These are phyloP conservation scores for Elongisporangium senticosum DNA, from an alignment of 352 stramenopile species.

Conservation along the genomic window DNA sequence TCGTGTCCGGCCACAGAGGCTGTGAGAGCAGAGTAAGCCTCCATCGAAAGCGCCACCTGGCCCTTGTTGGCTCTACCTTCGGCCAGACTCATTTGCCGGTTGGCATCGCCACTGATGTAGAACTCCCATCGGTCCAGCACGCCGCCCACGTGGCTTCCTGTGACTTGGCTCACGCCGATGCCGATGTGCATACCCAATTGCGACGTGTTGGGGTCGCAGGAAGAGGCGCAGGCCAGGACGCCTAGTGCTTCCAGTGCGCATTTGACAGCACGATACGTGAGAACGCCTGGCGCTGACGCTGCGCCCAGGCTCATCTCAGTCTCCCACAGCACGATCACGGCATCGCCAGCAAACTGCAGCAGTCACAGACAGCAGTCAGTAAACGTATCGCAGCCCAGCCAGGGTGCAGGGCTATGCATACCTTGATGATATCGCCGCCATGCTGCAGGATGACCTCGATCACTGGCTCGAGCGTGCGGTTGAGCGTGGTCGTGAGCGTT, in stretches of 20 bases:
- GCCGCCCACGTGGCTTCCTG: slow-evolving; percentile 77
- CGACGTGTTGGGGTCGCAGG: slow-evolving; percentile 1
- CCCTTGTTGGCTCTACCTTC: slow-evolving; percentile 66
- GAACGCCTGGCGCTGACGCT: slow-evolving; percentile 32
- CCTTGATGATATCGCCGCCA: slow-evolving; percentile 75
- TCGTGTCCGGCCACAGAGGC: background rate
- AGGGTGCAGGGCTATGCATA: background rate
- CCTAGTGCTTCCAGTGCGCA: slow-evolving; percentile 46
- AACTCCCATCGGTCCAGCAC: slow-evolving; percentile 85
- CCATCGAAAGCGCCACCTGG: slow-evolving; percentile 63
- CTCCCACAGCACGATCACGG: slow-evolving; percentile 77
- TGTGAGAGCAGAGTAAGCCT: slow-evolving; percentile 35
- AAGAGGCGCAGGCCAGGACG: background rate
- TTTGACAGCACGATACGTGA: slow-evolving; percentile 49
- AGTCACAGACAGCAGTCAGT: background rate
- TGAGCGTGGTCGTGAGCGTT: slow-evolving; percentile 64
- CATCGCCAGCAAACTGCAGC: slow-evolving; percentile 55
- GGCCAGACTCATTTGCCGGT: slow-evolving; percentile 68
- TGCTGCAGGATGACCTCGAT: slow-evolving; percentile 75
- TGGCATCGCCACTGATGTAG: slow-evolving; percentile 79
- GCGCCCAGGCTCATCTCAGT: slow-evolving; percentile 42
- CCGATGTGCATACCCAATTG: slow-evolving; percentile 78
- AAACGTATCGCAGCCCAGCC: no score
- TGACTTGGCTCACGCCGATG: slow-evolving; percentile 72
- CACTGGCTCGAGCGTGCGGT: slow-evolving; percentile 73